Base-by-base conservation (phyloP, 192 early-diverging fungal species). In the Umbelopsis ramanniana region DNA sequence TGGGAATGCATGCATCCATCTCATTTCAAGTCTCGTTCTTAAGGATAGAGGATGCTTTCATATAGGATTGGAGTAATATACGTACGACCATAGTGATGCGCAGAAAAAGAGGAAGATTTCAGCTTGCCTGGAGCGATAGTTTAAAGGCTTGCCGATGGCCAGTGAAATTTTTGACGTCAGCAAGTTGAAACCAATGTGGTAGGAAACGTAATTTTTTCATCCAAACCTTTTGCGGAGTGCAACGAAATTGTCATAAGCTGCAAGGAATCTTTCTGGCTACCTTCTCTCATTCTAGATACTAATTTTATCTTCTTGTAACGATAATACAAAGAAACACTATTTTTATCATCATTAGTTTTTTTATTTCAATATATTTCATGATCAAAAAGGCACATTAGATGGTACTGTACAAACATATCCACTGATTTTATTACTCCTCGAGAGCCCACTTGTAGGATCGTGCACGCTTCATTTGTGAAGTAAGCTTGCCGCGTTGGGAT, bases 371-470 rank as follows among this genome's bases (percentile, higher is more conserved):
- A 43, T 50, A 50, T 50, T 50, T 19, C n/a, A n/a, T 14, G 46
- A 46, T 14, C 21, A 68, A 68, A 6, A 24, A 37, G 7, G 19
- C n/a, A 15, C n/a, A 50, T 50, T 50, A 50, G n/a, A 50, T 50
- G 48, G 48, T 50, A 50, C 17, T 50, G n/a, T 50, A 50, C n/a
- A 37, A 68, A 45, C 24, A n/a, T 24, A 23, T 43, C 43, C 6
- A 45, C 24, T 22, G 17, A 60, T 19, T 60, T 40, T 10, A 21
- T 50, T 33, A 74, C 45, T 63, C 73, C 67, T 79, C 77, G 66
- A 74, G 70, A n/a, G 69, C 74, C 77, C 77, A 79, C 29, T 79
- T 70, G 66, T 72, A 79, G 29, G 74, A 73, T 15, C 71, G 70
- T 24, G 69, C 76, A 24, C 74, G 57, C 29, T 63, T 63, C 57